A percentile compares a stretch with the other conserved stretches of the same genome.
phyloP scores from a whole-genome alignment of 345 rosid genomes.

The Raphanus sativus region DNA sequence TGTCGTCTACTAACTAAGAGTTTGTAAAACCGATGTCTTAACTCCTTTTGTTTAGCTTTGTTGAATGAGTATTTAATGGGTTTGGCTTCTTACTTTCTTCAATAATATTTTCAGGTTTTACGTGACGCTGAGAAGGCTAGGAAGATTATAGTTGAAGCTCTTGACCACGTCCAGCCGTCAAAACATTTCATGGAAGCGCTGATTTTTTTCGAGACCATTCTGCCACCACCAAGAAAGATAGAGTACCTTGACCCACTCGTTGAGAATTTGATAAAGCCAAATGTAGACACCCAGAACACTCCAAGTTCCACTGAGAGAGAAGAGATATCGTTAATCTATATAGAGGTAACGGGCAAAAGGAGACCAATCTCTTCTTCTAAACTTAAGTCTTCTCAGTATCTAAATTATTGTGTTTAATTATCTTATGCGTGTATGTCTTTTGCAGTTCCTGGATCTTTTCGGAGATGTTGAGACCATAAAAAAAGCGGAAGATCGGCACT shows the following conservation, averaged over 20 bases:
- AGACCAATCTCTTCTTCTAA: neutral
- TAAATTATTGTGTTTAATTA: slow-evolving; percentile 13
- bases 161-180: slow-evolving; percentile 74
- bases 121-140: slow-evolving; percentile 75
- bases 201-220: slow-evolving; percentile 71
- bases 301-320: slow-evolving; percentile 74
- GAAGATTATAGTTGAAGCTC: slow-evolving; percentile 64
- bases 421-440: slow-evolving; percentile 10
- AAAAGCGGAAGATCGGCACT: slow-evolving; percentile 83
- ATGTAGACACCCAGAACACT: slow-evolving; percentile 47
- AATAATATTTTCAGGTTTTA: slow-evolving; percentile 49
- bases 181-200: slow-evolving; percentile 75
- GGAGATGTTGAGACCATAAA: slow-evolving; percentile 67
- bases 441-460: slow-evolving; percentile 78
- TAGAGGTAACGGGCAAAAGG: slow-evolving; percentile 57
- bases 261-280: slow-evolving; percentile 63
- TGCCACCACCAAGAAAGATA: slow-evolving; percentile 64
- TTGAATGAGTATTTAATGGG: neutral
- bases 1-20: slow-evolving; percentile 26
- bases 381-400: neutral
- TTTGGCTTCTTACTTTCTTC: slow-evolving; percentile 7
- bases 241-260: slow-evolving; percentile 71
- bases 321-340: slow-evolving; percentile 74
- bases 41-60: slow-evolving; percentile 1
- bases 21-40: neutral